A percentile compares a stretch with the other conserved stretches of the same genome.
phyloP scores from a whole-genome alignment of 148 eudicot genomes.

The Arbutus unedo region DNA sequence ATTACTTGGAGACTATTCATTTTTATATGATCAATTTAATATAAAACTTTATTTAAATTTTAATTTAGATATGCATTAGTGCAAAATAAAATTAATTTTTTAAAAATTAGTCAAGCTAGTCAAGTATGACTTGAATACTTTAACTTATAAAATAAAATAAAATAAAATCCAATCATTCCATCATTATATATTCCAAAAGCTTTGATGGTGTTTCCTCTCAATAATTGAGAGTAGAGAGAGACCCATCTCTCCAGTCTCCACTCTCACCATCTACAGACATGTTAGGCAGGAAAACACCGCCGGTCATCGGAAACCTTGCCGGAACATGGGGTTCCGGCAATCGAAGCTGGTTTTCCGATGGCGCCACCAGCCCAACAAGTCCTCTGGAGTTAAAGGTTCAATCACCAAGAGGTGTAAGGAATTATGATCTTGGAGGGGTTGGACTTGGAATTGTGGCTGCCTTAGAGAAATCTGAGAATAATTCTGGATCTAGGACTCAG shows the following conservation, averaged over 20 bases:
- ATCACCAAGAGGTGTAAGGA: conserved; percentile 44
- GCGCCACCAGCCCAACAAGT: conserved; percentile 36
- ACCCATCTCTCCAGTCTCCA: neutral
- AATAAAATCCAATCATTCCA: neutral
- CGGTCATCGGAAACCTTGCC: conserved; percentile 15
- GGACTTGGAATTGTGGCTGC: conserved; percentile 76
- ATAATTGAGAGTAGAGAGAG: neutral
- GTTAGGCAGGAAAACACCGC: conserved; percentile 38
- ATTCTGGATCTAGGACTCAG: conserved; percentile 9
- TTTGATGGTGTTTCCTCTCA: neutral
- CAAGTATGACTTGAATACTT: too few relatives aligned
- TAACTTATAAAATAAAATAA: too few relatives aligned
- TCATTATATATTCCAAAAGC: neutral
- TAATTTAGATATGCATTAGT: too few relatives aligned
- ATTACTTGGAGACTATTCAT: too few relatives aligned
- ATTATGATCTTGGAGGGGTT: conserved; percentile 45
- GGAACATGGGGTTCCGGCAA: conserved; percentile 9
- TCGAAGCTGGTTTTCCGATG: conserved; percentile 19
- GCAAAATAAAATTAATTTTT: too few relatives aligned
- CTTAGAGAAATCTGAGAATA: conserved; percentile 34
- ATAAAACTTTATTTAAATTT: too few relatives aligned
- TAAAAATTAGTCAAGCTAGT: too few relatives aligned
- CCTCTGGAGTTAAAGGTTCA: conserved; percentile 33
- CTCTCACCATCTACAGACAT: conserved; percentile 19
- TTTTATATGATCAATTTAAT: too few relatives aligned